Conservation (phyloP, 2,329 filamentous ascomycete species). For the Aureobasidium sp. region DNA sequence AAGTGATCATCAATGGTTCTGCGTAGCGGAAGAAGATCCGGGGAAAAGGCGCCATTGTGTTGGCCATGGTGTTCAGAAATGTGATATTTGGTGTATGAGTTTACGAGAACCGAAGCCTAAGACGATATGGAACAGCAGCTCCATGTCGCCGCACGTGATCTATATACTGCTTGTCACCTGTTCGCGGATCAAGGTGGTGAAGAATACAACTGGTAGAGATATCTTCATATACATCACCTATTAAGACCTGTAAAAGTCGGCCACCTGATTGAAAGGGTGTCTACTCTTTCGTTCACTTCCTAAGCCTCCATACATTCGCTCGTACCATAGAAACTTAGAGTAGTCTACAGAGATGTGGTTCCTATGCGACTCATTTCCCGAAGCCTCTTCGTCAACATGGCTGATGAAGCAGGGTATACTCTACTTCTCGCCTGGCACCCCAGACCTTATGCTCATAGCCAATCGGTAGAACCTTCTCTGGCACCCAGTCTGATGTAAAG, state of each 20-base stretch:
- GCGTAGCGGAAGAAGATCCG: conserved; percentile 1
- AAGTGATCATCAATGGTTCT: conserved; percentile 4
- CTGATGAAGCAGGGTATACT: not conserved
- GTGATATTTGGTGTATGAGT: not conserved
- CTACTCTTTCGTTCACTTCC: not conserved
- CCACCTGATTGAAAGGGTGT: not conserved
- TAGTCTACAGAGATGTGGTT: not conserved
- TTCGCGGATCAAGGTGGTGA: not conserved
- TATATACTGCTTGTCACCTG: not conserved
- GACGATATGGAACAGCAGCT: not conserved
- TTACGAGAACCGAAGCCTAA: not conserved
- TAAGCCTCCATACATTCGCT: not conserved
- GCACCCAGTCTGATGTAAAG: not conserved
- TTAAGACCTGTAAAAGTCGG: no score
- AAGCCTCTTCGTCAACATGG: not conserved
- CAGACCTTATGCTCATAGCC: not conserved
- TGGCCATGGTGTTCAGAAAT: not conserved
- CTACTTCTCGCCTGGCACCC: not conserved
- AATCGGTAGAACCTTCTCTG: not conserved
- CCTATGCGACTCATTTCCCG: not conserved
- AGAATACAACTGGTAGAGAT: not conserved
- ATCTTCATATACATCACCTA: no score
- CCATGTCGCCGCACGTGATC: not conserved
- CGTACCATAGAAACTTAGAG: not conserved
- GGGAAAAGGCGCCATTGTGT: not conserved